Evolutionary conservation across 2,329 filamentous ascomycete genomes (phyloP).

Genomic region (Rachicladosporium sp.): DNA sequence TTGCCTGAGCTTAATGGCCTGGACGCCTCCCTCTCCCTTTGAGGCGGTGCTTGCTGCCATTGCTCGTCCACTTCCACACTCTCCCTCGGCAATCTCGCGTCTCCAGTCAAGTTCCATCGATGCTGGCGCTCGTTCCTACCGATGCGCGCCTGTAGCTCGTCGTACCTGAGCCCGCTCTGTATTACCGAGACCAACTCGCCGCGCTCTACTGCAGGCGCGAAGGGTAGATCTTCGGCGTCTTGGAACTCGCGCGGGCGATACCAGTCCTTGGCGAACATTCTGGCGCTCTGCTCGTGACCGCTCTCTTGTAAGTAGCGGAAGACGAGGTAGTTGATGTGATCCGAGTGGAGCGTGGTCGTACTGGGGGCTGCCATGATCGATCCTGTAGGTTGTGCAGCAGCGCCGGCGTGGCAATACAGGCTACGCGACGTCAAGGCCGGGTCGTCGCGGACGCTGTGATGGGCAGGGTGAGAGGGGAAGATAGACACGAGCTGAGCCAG

Average conservation of each 20-base stretch:
- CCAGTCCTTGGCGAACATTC: conserved; percentile 51
- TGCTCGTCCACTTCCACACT: conserved; percentile 10
- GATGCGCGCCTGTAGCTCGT: conserved; percentile 23
- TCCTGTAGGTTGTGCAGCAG: too few relatives aligned
- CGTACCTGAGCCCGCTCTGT: conserved; percentile 47
- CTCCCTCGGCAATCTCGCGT: neutral
- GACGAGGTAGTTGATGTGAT: conserved; percentile 59
- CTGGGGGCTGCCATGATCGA: too few relatives aligned
- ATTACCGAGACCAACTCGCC: conserved; percentile 50
- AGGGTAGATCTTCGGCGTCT: conserved; percentile 49
- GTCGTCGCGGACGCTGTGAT: too few relatives aligned
- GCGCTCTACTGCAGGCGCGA: conserved; percentile 46
- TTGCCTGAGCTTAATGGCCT: conserved; percentile 11
- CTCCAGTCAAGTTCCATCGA: conserved; percentile 11
- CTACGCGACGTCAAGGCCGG: too few relatives aligned
- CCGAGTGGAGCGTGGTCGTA: conserved; percentile 34
- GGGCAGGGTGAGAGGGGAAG: too few relatives aligned
- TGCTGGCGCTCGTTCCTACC: conserved; percentile 15
- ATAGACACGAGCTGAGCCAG: too few relatives aligned
- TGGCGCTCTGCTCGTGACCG: conserved; percentile 29
- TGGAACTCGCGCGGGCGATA: conserved; percentile 29
- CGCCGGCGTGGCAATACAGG: too few relatives aligned
- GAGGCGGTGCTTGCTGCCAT: conserved; percentile 1
- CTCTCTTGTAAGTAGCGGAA: conserved; percentile 44
- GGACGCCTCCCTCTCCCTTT: neutral